Evolutionary conservation across 495 filamentous ascomycete genomes (phyloP).

Genomic region (Choiromyces venosus): DNA sequence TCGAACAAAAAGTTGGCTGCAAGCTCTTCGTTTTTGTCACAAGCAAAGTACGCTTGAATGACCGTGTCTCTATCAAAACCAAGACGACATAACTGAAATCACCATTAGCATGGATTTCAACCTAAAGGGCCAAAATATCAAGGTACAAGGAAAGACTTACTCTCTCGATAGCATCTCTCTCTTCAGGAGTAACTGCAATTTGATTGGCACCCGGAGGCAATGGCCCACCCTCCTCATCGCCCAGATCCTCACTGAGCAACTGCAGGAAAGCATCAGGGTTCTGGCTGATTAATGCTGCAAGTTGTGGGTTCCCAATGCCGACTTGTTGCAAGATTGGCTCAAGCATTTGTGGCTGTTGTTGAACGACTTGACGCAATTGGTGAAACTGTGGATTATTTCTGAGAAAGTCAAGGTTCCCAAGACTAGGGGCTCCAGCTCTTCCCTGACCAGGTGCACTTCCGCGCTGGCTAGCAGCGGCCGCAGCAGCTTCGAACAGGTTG

Average conservation of each 20-base stretch:
- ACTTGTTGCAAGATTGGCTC: slow-evolving; percentile 96
- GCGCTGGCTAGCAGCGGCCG: slow-evolving; percentile 53
- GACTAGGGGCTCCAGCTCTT: slow-evolving; percentile 51
- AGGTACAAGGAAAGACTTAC: slow-evolving; percentile 52
- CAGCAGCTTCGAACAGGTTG: slow-evolving; percentile 84
- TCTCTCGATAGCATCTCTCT: slow-evolving; percentile 92
- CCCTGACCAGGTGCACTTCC: slow-evolving; percentile 51
- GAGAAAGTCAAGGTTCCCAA: slow-evolving; percentile 87
- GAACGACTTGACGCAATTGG: slow-evolving; percentile 91
- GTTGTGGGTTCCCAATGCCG: slow-evolving; percentile 88
- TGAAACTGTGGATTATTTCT: slow-evolving; percentile 95
- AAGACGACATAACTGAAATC: slow-evolving; percentile 70
- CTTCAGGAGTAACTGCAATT: slow-evolving; percentile 89
- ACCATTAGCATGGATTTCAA: slow-evolving; percentile 41
- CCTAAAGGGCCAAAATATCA: not conserved
- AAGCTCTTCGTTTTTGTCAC: slow-evolving; percentile 97
- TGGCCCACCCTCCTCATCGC: slow-evolving; percentile 50
- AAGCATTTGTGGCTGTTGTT: slow-evolving; percentile 95
- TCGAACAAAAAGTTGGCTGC: slow-evolving; percentile 98
- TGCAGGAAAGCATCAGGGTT: slow-evolving; percentile 90
- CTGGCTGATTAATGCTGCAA: slow-evolving; percentile 80
- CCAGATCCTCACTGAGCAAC: slow-evolving; percentile 75
- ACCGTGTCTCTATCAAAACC: slow-evolving; percentile 89
- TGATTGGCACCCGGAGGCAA: slow-evolving; percentile 83
- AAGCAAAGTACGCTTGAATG: slow-evolving; percentile 98